Evolutionary conservation across 805 yeast genomes (phyloP), one percentile per base, ranked within the genome.

Genomic region (Yamadazyma scolyti): DNA sequence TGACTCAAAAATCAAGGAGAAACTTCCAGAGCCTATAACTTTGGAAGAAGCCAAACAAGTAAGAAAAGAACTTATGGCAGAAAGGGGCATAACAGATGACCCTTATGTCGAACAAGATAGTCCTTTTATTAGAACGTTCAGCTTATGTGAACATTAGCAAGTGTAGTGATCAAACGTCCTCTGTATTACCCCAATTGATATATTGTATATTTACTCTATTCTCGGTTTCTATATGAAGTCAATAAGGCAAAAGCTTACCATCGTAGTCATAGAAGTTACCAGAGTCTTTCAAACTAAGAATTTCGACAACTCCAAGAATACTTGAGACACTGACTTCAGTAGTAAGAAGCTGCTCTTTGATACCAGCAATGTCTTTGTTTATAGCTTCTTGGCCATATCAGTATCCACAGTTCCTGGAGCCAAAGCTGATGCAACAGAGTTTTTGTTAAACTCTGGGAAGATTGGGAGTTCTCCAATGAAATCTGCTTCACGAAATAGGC

Each of bases 391-490:
- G 16, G 17, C 55, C 56, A 54, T 51, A 28, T 65, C 69, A 20
- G 62, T 58, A n/a, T 31, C n/a, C 9, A 66, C 68, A 8, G 50
- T 20, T 22, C 72, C 71, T 1, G 73, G 73, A 30, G 61, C 63
- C 9, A 62, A 9, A 9, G 62, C 40, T 14, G 59, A 39, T 23
- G 56, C 47, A 8, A 44, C 51, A 34, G 50, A 57, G 30, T 30
- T 62, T 19, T 25, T 28, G 4, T 11, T 27, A 5, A 25, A 3
- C 11, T 12, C 25, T 29, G 21, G 5, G 15, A 25, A 23, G 17
- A 12, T 5, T 20, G 11, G 6, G 16, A 8, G n/a, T 27, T 20
- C 11, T 29, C 65, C 19, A 14, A 10, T 23, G 54, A 39, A 22
- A 63, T 21, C 13, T 50, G 48, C 23, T 39, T 48, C 8, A 46